Conservation (phyloP, 495 filamentous ascomycete species). For the Talaromyces proteolyticus region DNA sequence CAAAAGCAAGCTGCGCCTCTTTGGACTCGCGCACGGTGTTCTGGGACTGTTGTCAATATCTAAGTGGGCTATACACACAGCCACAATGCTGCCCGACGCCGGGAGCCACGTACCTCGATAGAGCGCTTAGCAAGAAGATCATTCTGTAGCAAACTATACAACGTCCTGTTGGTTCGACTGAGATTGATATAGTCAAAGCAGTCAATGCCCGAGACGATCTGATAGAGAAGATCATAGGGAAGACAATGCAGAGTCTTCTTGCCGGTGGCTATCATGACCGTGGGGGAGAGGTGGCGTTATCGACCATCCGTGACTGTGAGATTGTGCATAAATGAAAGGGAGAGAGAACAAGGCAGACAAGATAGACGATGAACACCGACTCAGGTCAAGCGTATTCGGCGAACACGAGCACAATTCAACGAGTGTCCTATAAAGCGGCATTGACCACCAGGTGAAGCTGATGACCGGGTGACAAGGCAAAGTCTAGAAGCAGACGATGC, state of each 20-base stretch:
- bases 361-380: neutral
- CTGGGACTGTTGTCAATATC: conserved; percentile 24
- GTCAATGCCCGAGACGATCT: conserved; percentile 42
- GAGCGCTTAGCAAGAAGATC: conserved; percentile 55
- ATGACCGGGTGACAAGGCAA: too few species aligned
- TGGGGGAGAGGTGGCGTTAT: neutral
- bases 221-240: conserved; percentile 60
- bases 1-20: conserved; percentile 49
- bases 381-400: too few species aligned
- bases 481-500: too few species aligned
- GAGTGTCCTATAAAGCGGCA: too few species aligned
- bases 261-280: conserved; percentile 15
- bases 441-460: too few species aligned
- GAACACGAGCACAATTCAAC: too few species aligned
- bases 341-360: neutral
- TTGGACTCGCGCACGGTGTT: conserved; percentile 47
- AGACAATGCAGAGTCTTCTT: conserved; percentile 29
- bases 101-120: conserved; percentile 44
- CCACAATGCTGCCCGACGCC: neutral
- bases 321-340: neutral
- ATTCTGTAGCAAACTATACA: conserved; percentile 49
- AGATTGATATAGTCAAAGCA: conserved; percentile 35
- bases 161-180: conserved; percentile 43
- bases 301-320: neutral
- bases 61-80: neutral